Evolutionary conservation across 345 rosid genomes (phyloP).

Genomic region (Balakata baccata): DNA sequence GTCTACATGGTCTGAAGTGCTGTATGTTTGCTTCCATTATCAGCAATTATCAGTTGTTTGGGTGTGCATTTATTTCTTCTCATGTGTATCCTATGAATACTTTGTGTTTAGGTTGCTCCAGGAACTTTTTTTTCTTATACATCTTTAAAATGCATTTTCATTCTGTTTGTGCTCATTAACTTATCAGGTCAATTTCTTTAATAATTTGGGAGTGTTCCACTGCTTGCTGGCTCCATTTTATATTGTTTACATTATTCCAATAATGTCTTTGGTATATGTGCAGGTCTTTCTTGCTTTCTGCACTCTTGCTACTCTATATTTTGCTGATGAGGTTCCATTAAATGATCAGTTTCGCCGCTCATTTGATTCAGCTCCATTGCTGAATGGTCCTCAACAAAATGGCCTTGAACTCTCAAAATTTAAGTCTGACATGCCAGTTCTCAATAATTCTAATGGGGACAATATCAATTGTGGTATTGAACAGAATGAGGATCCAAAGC

Average conservation of each 20-base stretch:
- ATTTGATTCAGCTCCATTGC: constrained; percentile 83
- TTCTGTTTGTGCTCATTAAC: neutral
- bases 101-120: neutral
- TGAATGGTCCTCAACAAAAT: constrained; percentile 50
- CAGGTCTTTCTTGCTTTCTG: constrained; percentile 87
- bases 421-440: constrained; percentile 31
- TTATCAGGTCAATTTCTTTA: neutral
- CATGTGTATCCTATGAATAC: neutral
- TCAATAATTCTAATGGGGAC: constrained; percentile 32
- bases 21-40: neutral
- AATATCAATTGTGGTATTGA: constrained; percentile 38
- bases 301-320: constrained; percentile 77
- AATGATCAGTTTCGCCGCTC: constrained; percentile 33
- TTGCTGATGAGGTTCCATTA: constrained; percentile 83
- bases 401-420: constrained; percentile 46
- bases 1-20: neutral
- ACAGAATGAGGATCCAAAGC: constrained; percentile 32
- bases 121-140: neutral
- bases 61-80: neutral
- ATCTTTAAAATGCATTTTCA: neutral
- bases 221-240: neutral
- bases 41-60: neutral
- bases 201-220: neutral
- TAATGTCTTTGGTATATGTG: constrained; percentile 16
- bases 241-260: neutral